Evolutionary conservation across 2,329 filamentous ascomycete genomes (phyloP), one percentile per base, ranked within the genome.

Genomic region (Nakataea oryzae): DNA sequence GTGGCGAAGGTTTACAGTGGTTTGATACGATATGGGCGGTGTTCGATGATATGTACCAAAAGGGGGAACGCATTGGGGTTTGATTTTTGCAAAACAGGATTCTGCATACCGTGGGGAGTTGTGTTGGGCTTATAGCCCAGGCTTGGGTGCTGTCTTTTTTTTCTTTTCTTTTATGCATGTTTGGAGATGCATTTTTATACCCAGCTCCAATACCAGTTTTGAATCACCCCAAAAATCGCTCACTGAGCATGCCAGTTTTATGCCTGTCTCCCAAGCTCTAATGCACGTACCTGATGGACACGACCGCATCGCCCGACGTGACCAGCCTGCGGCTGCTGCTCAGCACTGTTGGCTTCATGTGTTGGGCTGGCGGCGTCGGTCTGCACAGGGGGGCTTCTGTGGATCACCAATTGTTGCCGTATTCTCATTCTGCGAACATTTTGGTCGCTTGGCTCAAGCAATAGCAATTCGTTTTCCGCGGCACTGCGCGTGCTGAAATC

Each of bases 311-410:
- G 24, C 54, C 54, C 13, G n/a, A 17, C 54, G 3, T 55, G 54
- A 3, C 54, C 54, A 7, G 24, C 54, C 54, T 55, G 14, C 13
- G 54, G 30, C 78, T 79, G 13, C 81, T 66, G 62, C 76, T 75
- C 24, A 79, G 74, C 54, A 79, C 70, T 12, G 69, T 71, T 24
- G 72, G 74, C 61, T 76, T 70, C 1, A 54, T 26, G 63, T 66
- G 32, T 27, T 55, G n/a, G 3, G 6, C 50, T n/a, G 50, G 9
- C 30, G 30, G 3, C 8, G 3, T 32, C 4, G 8, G 30, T 32
- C 30, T 11, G 8, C 2, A 12, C 30, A 32, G 30, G 30, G n/a
- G 30, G 30, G 30, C 30, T 30, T 30, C 11, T 30, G 30, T 30
- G 30, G 30, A 11, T 30, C 30, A 11, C 5, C 6, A 11, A 11